Conservation (phyloP, 1,284 basidiomycete species). For the Rhodotorula sp. region DNA sequence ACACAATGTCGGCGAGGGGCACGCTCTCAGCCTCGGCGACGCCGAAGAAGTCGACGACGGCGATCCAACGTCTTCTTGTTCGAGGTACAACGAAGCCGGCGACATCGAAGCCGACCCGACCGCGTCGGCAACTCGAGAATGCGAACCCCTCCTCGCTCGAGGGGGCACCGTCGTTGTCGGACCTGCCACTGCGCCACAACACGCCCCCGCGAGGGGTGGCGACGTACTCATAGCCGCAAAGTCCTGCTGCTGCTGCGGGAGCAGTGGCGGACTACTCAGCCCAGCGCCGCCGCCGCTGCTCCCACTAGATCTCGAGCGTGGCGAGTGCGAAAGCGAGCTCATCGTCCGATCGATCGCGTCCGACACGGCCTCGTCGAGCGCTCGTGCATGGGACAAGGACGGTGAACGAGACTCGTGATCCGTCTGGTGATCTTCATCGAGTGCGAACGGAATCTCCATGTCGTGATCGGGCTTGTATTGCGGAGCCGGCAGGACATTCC, state of each 20-base stretch:
- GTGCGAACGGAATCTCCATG: background rate
- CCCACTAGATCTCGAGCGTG: background rate
- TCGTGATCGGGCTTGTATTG: background rate
- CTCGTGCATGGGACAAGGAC: background rate
- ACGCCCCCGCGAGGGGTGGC: background rate
- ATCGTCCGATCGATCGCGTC: background rate
- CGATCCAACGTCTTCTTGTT: background rate
- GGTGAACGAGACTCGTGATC: background rate
- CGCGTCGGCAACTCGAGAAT: background rate
- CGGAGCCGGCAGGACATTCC: background rate
- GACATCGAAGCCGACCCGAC: background rate
- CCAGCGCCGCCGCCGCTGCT: background rate
- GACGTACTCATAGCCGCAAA: background rate
- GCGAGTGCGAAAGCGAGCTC: background rate
- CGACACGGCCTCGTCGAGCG: background rate
- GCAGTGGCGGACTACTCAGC: background rate
- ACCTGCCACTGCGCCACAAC: background rate
- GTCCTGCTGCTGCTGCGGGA: background rate
- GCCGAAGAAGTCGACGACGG: background rate
- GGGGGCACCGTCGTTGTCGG: background rate
- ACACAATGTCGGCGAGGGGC: background rate
- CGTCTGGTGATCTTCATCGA: background rate
- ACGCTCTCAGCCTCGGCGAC: background rate
- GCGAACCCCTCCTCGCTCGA: background rate
- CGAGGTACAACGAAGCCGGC: background rate